A percentile compares a stretch with the other conserved stretches of the same genome.
phyloP scores from a whole-genome alignment of 108 stramenopile species.

The Epithemia pelagica region DNA sequence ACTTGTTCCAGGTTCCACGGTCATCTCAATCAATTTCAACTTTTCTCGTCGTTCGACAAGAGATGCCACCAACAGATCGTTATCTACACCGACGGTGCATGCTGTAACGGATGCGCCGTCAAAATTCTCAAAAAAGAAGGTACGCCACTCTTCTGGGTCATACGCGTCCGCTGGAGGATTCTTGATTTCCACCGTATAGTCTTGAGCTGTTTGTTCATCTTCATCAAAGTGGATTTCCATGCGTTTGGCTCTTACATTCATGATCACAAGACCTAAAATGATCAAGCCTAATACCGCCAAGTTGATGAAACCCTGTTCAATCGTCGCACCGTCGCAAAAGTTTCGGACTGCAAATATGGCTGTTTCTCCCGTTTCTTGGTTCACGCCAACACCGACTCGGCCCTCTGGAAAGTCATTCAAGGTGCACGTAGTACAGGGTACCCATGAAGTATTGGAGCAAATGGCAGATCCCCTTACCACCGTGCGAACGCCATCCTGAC shows the following conservation, averaged over 20 bases:
- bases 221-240: constrained; percentile 68
- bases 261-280: constrained; percentile 25
- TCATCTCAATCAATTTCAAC: constrained; percentile 41
- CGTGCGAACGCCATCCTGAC: too few relatives aligned
- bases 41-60: constrained; percentile 67
- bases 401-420: constrained; percentile 16
- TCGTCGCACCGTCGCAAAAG: constrained; percentile 54
- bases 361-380: constrained; percentile 14
- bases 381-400: constrained; percentile 8
- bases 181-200: constrained; percentile 73
- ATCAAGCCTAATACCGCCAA: constrained; percentile 46
- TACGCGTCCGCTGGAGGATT: constrained; percentile 82
- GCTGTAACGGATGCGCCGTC: constrained; percentile 57
- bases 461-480: constrained; percentile 22
- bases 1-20: constrained; percentile 43
- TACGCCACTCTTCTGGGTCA: constrained; percentile 77
- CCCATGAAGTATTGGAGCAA: constrained; percentile 56
- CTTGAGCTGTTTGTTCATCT: constrained; percentile 86
- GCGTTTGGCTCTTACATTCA: constrained; percentile 35
- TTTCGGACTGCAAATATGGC: constrained; percentile 50
- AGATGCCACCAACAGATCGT: constrained; percentile 58
- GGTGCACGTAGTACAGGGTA: constrained; percentile 38
- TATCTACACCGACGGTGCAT: constrained; percentile 75
- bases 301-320: constrained; percentile 43
- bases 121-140: constrained; percentile 62